phyloP scores from a whole-genome alignment of 345 rosid species.

The rapeseed (Brassica napus) region DNA sequence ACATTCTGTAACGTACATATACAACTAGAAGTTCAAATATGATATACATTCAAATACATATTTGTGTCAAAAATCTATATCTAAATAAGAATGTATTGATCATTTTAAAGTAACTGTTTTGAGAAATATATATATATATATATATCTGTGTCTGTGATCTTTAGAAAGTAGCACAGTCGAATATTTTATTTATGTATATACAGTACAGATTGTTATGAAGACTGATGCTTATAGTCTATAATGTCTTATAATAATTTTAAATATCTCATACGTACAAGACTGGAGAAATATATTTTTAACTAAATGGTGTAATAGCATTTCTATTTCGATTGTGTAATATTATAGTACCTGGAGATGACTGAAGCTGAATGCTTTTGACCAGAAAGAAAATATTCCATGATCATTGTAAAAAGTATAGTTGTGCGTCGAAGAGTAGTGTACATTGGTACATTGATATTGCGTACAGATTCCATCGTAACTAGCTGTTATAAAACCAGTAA shows the following conservation, averaged over 20 bases:
- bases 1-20: not conserved
- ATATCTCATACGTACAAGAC: not conserved
- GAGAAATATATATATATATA: not conserved
- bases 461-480: conserved; percentile 76
- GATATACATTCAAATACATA: not conserved
- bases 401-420: conserved; percentile 69
- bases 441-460: conserved; percentile 76
- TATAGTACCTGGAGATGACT: conserved; percentile 58
- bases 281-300: not conserved
- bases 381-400: conserved; percentile 57
- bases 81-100: not conserved
- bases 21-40: not conserved
- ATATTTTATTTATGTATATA: not conserved
- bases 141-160: not conserved
- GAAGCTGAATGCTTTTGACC: conserved; percentile 55
- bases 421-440: conserved; percentile 79
- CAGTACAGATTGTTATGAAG: not conserved
- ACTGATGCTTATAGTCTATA: not conserved
- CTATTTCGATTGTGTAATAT: not conserved
- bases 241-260: not conserved
- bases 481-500: conserved; percentile 42
- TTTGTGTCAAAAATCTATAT: not conserved
- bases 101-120: not conserved
- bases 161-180: not conserved
- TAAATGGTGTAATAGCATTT: not conserved